These are phyloP conservation scores for Prototheca stagnorum DNA, from an alignment of 163 green algal genomes.

Conservation along the genomic window DNA sequence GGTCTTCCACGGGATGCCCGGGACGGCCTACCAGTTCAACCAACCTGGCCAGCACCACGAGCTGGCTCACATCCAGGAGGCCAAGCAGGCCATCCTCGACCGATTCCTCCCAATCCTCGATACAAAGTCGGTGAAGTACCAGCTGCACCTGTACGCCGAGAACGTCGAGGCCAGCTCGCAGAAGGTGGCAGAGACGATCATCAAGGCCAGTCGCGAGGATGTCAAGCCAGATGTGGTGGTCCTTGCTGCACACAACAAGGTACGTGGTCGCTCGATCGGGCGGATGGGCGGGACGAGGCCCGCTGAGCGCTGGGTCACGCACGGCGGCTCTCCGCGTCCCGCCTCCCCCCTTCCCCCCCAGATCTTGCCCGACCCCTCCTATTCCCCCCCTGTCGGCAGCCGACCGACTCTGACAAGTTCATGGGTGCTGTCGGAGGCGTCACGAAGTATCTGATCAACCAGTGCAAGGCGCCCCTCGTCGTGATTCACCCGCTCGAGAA, in stretches of 20 bases:
- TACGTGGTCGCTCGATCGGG: neutral
- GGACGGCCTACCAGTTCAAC: slow-evolving; percentile 9
- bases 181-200: slow-evolving; percentile 1
- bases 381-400: neutral
- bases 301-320: neutral
- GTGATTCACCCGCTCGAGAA: slow-evolving; percentile 9
- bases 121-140: slow-evolving; percentile 11
- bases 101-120: slow-evolving; percentile 8
- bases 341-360: too few relatives aligned
- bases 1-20: slow-evolving; percentile 11
- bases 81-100: neutral
- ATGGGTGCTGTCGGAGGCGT: slow-evolving; percentile 9
- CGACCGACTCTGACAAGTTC: slow-evolving; percentile 1
- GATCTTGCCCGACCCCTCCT: neutral
- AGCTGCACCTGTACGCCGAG: slow-evolving; percentile 20
- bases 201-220: neutral
- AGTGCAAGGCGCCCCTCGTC: slow-evolving; percentile 7
- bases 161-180: neutral
- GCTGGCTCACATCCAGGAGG: slow-evolving; percentile 5
- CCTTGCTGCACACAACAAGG: slow-evolving; percentile 21
- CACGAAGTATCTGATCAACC: slow-evolving; percentile 3
- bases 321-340: too few relatives aligned
- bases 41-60: slow-evolving; percentile 13
- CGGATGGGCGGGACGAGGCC: too few relatives aligned
- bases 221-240: slow-evolving; percentile 6